Percentiles rank a stretch among this genome's conserved stretches.
Conservation (phyloP, 2,329 filamentous ascomycete species). For the Ophiocordyceps sinensis region DNA sequence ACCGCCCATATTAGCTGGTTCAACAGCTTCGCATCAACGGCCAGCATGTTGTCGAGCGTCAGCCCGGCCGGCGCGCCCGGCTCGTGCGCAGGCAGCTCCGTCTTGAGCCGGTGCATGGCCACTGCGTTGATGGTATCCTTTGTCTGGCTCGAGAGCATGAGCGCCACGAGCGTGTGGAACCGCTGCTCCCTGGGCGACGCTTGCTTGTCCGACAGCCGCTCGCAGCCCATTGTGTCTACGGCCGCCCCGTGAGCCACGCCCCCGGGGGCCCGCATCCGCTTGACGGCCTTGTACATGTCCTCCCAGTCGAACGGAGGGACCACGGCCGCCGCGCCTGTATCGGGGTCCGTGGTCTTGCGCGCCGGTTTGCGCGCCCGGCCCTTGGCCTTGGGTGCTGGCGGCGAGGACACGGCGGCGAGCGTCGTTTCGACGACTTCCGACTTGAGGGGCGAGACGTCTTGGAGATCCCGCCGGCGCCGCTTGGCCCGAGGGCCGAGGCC, state of each 20-base stretch:
- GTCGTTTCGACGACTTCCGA: constrained; percentile 20
- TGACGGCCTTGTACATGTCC: constrained; percentile 61
- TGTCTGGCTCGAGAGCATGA: constrained; percentile 88
- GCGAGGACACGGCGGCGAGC: constrained; percentile 9
- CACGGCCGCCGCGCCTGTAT: constrained; percentile 23
- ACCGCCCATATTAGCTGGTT: constrained; percentile 72
- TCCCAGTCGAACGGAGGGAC: constrained; percentile 71
- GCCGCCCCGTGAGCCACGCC: constrained; percentile 56
- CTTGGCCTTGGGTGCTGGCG: constrained; percentile 9
- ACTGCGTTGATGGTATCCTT: constrained; percentile 83
- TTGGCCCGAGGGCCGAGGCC: constrained; percentile 17
- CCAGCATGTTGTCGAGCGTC: constrained; percentile 64
- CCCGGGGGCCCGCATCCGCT: constrained; percentile 53
- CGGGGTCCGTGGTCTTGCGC: constrained; percentile 24
- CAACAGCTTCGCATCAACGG: constrained; percentile 46
- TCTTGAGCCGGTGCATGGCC: constrained; percentile 67
- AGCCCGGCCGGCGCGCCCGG: constrained; percentile 37
- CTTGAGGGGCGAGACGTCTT: constrained; percentile 17
- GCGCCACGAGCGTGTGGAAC: constrained; percentile 72
- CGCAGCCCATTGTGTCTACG: constrained; percentile 97
- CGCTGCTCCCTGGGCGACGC: constrained; percentile 44
- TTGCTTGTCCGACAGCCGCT: constrained; percentile 46
- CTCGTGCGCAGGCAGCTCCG: constrained; percentile 44
- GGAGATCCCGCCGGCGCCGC: constrained; percentile 14
- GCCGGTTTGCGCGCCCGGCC: constrained; percentile 30